Conservation (phyloP, 805 yeast genomes). For the Metschnikowia colocasiae region DNA sequence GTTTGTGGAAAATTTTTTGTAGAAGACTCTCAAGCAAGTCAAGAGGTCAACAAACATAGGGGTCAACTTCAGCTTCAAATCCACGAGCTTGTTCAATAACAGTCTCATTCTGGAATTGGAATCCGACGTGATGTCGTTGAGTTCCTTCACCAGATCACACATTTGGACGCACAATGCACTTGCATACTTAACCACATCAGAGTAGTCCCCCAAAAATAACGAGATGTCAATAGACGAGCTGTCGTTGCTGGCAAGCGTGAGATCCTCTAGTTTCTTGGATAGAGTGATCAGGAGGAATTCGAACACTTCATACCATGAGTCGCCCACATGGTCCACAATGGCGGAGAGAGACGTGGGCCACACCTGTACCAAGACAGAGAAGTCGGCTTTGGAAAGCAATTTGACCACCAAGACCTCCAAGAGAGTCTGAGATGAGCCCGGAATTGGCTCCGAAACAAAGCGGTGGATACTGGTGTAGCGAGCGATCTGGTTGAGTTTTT, state of each 20-base stretch:
- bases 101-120: conserved; percentile 5
- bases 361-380: conserved; percentile 17
- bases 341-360: conserved; percentile 23
- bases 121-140: conserved; percentile 9
- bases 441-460: conserved; percentile 18
- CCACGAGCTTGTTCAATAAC: conserved; percentile 23
- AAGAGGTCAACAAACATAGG: conserved; percentile 31
- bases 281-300: conserved; percentile 25
- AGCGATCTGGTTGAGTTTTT: conserved; percentile 26
- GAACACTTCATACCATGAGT: conserved; percentile 19
- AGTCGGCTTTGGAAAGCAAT: conserved; percentile 22
- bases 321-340: conserved; percentile 12
- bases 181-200: conserved; percentile 15
- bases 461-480: conserved; percentile 23
- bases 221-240: conserved; percentile 23
- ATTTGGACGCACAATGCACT: conserved; percentile 12
- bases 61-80: conserved; percentile 22
- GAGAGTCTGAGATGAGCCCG: conserved; percentile 11
- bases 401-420: conserved; percentile 19
- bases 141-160: conserved; percentile 8
- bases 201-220: conserved; percentile 21
- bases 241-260: conserved; percentile 23
- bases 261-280: conserved; percentile 36
- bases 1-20: conserved; percentile 24
- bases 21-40: conserved; percentile 32